Base-by-base conservation (phyloP, 1,284 basidiomycete species). In the Austroboletus olivaceoglutinosus region DNA sequence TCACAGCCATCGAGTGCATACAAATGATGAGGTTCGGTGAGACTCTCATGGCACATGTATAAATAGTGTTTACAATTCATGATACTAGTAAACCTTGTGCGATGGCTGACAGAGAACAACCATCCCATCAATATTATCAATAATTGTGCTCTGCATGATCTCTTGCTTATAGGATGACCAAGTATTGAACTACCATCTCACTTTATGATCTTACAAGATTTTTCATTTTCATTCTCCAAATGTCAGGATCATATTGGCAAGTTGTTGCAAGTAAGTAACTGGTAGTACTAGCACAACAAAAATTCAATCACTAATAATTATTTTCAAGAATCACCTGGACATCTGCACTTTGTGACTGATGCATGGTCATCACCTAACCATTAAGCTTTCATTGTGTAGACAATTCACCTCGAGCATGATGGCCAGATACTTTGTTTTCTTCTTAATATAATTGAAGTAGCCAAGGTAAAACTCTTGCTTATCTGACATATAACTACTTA, bases 351-450 rank as follows among this genome's bases (percentile, higher is more conserved):
- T 39, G 45, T 27, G 3, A 46, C 37, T 4, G 37, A 46, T 38
- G 25, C 45, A 27, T 44, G 43, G 31, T 34, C 31, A 11, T 44
- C 43, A 11, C 16, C 31, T 9, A 45, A 45, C 27, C 25, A 45
- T 21, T 23, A 5, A 8, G 44, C 23, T 7, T 45, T 45, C 15
- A 16, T 45, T 18, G 44, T 34, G 2, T 47, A 37, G 29, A 40
- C 45, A n/a, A 37, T 47, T n/a, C 38, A 47, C 23, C 30, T 47
- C 8, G 38, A 47, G 22, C 38, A 41, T 16, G n/a, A 47, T 3
- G 45, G 37, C 10, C 3, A 34, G 2, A 44, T 34, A 19, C 8
- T 44, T 1, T 33, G 7, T 3, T 47, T 47, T 19, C 16, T 47
- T 13, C 45, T 47, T 23, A 21, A 47, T 25, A 25, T 47, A 3